Base-by-base conservation (phyloP, 1,284 basidiomycete species). In the Inonotus hispidus region DNA sequence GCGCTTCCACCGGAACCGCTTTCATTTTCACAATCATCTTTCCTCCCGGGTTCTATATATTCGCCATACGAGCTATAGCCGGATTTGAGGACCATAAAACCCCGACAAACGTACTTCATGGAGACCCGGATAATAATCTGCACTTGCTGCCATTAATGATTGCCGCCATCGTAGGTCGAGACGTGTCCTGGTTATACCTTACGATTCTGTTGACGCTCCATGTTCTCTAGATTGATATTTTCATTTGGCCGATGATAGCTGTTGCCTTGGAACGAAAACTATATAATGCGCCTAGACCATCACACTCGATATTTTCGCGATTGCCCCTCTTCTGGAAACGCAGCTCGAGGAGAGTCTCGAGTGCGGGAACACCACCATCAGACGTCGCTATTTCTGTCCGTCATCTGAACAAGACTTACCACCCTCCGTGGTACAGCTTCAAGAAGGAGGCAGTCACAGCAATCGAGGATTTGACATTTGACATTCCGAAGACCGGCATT, bases 21-120 rank as follows among this genome's bases (percentile, higher is more conserved):
- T 80, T 83, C 58, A 74, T 90, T 35, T 85, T 88, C 66, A 81
- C 85, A 0, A 68, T 93, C 55, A 71, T 92, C 41, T 90, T 92
- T 69, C 90, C 90, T 0, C 85, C 90, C 0, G 80, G 82, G 11
- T 91, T 84, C 70, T 91, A 88, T 66, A 78, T 90, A 16, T 92
- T 90, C 66, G 82, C 83, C n/a, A 80, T 84, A 25, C 79, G 85
- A 50, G 81, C 80, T 1, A 80, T 90, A 3, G 81, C 81, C 58
- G 84, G 86, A 6, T 92, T 80, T 66, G 90, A 92, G 71, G 78
- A 79, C 53, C 72, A 83, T 56, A 74, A 78, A 46, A 69, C 80
- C 46, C 70, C 80, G 2, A 82, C 86, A 0, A 76, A 83, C 64
- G 67, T 82, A 1, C 60, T 84, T 10, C 74, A 79, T 46, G 74